A percentile compares a stretch with the other conserved stretches of the same genome.
Evolutionary conservation across 2,329 filamentous ascomycete genomes (phyloP).

Genomic region (Cordyceps cateniannulata): DNA sequence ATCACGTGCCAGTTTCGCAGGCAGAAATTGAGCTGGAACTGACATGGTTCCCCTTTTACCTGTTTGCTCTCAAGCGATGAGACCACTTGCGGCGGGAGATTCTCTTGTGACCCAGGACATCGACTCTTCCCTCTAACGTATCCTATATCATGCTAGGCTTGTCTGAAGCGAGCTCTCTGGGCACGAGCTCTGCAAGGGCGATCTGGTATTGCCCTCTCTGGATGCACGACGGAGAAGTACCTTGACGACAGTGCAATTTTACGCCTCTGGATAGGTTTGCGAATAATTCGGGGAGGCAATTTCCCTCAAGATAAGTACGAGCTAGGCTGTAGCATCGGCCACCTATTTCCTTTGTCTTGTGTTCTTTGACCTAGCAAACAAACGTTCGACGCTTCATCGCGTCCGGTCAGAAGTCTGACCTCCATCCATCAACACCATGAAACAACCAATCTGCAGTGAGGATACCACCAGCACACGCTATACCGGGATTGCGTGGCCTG

Average conservation of each 20-base stretch:
- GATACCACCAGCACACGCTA: conserved; percentile 7
- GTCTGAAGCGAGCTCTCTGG: background rate
- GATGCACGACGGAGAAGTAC: background rate
- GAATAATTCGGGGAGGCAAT: background rate
- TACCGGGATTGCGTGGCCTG: background rate
- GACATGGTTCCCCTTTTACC: conserved; percentile 6
- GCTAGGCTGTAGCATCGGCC: background rate
- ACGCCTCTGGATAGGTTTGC: background rate
- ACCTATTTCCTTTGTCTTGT: background rate
- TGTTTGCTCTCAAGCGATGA: background rate
- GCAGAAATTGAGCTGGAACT: conserved; percentile 4
- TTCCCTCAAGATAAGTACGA: background rate
- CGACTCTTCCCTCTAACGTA: background rate
- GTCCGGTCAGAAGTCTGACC: background rate
- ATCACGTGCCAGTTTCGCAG: background rate
- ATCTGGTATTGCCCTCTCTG: background rate
- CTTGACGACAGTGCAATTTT: background rate
- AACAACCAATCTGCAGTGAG: conserved; percentile 10
- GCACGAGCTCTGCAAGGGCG: background rate
- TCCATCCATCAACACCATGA: background rate
- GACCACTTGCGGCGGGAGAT: background rate
- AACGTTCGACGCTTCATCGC: background rate
- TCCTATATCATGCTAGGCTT: background rate
- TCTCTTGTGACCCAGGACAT: background rate
- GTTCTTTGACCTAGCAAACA: background rate